Conservation (phyloP, 2,329 filamentous ascomycete genomes). For the Magnaporthiopsis poae region DNA sequence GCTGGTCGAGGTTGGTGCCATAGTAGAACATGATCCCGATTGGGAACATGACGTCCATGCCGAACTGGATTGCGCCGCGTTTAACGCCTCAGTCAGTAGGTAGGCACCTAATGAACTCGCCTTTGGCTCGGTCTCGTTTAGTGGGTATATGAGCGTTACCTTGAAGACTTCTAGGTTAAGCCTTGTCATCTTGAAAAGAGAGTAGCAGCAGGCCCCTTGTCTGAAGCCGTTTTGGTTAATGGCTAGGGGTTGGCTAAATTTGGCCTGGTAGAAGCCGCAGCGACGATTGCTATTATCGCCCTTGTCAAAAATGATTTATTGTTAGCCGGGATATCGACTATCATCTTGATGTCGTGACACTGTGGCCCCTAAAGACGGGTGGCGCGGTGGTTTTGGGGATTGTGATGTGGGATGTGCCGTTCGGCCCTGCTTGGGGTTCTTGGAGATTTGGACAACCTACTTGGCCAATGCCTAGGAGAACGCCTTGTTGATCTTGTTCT, state of each 20-base stretch:
- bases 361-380: too few relatives aligned
- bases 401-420: too few relatives aligned
- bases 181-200: conserved; percentile 53
- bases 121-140: background rate
- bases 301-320: too few relatives aligned
- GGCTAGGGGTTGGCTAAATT: too few relatives aligned
- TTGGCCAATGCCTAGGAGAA: too few relatives aligned
- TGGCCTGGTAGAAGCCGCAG: background rate
- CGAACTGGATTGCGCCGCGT: conserved; percentile 55
- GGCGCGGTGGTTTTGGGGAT: too few relatives aligned
- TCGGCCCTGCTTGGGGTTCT: too few relatives aligned
- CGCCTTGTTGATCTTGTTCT: too few relatives aligned
- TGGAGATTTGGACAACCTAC: too few relatives aligned
- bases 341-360: too few relatives aligned
- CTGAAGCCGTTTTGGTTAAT: background rate
- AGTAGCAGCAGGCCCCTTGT: background rate
- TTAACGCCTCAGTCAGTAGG: background rate
- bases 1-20: conserved; percentile 89
- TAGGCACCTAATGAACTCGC: background rate
- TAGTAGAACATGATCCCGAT: conserved; percentile 99
- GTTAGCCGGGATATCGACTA: too few relatives aligned
- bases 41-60: conserved; percentile 97
- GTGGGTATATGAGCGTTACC: conserved; percentile 34
- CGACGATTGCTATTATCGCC: background rate
- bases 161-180: conserved; percentile 94